A percentile compares a stretch with the other conserved stretches of the same genome.
These are phyloP conservation scores for Lippia alba DNA, from an alignment of 305 asterid genomes.

Conservation along the genomic window DNA sequence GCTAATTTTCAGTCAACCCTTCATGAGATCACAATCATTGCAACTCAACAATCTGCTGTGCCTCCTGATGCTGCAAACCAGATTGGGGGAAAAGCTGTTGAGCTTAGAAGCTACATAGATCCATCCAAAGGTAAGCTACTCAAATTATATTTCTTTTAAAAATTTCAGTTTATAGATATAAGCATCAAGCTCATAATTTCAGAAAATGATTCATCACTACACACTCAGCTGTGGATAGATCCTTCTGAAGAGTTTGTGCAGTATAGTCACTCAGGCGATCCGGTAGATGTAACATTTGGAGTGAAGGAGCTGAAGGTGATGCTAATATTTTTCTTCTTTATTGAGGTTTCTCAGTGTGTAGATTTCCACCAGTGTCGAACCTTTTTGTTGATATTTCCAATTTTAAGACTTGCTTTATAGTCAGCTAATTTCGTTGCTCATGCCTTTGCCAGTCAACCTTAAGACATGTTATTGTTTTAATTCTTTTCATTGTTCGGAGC, in stretches of 20 bases:
- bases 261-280: constrained; percentile 78
- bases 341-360: constrained; percentile 29
- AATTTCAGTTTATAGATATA: constrained; percentile 18
- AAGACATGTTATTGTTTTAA: constrained; percentile 15
- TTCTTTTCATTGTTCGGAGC: constrained; percentile 16
- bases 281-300: constrained; percentile 91
- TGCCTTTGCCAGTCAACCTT: constrained; percentile 34
- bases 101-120: constrained; percentile 91
- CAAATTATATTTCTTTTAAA: constrained; percentile 8
- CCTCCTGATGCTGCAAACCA: constrained; percentile 75
- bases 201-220: constrained; percentile 90
- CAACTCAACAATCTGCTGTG: constrained; percentile 69
- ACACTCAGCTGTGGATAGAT: constrained; percentile 97
- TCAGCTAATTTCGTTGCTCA: constrained; percentile 1
- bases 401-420: constrained; percentile 10
- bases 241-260: constrained; percentile 93
- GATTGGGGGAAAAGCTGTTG: constrained; percentile 94
- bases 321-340: constrained; percentile 17
- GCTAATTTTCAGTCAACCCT: constrained; percentile 89
- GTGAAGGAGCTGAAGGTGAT: constrained; percentile 92
- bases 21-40: constrained; percentile 91
- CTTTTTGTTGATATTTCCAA: neutral
- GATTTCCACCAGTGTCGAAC: constrained; percentile 24
- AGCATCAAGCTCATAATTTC: constrained; percentile 39
- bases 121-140: constrained; percentile 79